These are phyloP conservation scores for Psilocybe cyanescens DNA, from an alignment of 768 basidiomycete species.

Conservation along the genomic window DNA sequence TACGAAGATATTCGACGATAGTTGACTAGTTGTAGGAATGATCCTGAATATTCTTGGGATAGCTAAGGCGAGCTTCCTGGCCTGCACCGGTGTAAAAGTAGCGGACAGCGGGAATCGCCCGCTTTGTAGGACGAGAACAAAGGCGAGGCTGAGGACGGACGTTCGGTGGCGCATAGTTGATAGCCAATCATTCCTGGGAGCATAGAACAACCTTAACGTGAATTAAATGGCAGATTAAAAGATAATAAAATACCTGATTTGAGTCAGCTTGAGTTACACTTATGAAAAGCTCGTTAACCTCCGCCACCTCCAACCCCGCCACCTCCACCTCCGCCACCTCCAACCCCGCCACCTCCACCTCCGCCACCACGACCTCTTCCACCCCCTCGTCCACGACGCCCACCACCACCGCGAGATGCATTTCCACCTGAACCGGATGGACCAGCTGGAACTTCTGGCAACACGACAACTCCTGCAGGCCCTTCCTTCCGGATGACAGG, in stretches of 20 bases:
- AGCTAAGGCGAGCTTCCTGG: too few relatives aligned
- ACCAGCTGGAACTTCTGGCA: conserved; percentile 3
- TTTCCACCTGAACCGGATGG: conserved; percentile 10
- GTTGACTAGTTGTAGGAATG: too few relatives aligned
- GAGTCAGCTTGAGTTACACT: background rate
- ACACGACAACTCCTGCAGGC: background rate
- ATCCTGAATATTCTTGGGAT: too few relatives aligned
- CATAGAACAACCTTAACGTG: too few relatives aligned
- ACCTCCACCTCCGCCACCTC: conserved; percentile 11
- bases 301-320: conserved; percentile 15
- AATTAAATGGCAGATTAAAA: too few relatives aligned
- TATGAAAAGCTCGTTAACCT: background rate
- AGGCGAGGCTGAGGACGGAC: too few relatives aligned
- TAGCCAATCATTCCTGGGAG: too few relatives aligned
- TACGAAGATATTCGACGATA: too few relatives aligned
- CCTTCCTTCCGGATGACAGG: conserved; percentile 12
- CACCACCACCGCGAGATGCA: conserved; percentile 13
- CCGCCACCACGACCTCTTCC: conserved; percentile 3
- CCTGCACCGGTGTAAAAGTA: too few relatives aligned
- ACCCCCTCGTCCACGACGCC: conserved; percentile 16
- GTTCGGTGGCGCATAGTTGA: too few relatives aligned
- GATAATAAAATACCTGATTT: background rate
- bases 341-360: conserved; percentile 3
- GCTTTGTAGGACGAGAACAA: too few relatives aligned
- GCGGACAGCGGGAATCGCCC: too few relatives aligned